phyloP scores from a whole-genome alignment of 225 moss, liverwort and hornwort species.

The Bryum argenteum region DNA sequence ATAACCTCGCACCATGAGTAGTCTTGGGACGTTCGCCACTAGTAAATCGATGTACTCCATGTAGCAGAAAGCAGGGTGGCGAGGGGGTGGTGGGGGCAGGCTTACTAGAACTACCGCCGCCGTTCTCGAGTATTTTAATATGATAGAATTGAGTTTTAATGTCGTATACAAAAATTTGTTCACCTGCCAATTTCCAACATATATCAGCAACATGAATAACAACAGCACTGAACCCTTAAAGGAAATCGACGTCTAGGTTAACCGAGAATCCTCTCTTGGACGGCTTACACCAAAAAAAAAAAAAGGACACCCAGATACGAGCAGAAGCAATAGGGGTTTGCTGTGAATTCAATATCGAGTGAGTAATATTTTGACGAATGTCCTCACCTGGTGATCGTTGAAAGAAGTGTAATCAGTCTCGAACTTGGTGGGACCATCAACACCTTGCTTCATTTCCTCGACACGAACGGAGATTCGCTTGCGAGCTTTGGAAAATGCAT shows the following conservation, averaged over 20 bases:
- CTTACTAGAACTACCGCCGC: constrained; percentile 99
- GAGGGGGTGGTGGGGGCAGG: constrained; percentile 92
- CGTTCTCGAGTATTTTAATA: constrained; percentile 73
- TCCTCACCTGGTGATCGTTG: constrained; percentile 71
- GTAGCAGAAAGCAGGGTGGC: constrained; percentile 95
- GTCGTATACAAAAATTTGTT: constrained; percentile 97
- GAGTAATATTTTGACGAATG: background rate
- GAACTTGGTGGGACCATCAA: constrained; percentile 38
- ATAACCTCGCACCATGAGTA: constrained; percentile 97
- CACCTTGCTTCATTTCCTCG: constrained; percentile 48
- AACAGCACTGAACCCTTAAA: background rate
- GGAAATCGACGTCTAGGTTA: background rate
- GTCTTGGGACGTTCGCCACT: constrained; percentile 83
- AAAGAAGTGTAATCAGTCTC: constrained; percentile 53
- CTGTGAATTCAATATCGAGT: background rate
- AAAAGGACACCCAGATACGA: background rate
- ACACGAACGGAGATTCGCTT: constrained; percentile 67
- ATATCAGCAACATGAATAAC: background rate
- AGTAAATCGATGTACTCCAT: constrained; percentile 99
- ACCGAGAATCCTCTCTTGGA: no score
- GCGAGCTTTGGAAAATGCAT: constrained; percentile 81
- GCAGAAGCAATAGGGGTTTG: background rate
- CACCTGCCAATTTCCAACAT: constrained; percentile 51
- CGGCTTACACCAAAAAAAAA: no score
- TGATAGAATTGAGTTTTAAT: constrained; percentile 89